Evolutionary conservation across 2,329 filamentous ascomycete species (phyloP).

Genomic region (Penicillium sp.): DNA sequence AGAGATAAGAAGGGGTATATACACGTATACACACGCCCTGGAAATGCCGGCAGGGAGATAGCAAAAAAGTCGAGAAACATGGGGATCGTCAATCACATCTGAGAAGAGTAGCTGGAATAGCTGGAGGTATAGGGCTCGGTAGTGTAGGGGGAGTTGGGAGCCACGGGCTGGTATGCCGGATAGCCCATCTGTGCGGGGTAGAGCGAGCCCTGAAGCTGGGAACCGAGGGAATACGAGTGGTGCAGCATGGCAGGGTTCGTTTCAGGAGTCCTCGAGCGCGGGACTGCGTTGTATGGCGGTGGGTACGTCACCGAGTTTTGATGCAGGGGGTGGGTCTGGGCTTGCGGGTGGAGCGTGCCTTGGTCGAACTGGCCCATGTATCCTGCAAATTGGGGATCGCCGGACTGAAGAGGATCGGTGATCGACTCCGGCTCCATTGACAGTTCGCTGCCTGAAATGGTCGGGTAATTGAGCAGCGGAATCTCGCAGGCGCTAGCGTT

Average conservation of each 20-base stretch:
- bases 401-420: slow-evolving; percentile 15
- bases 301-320: slow-evolving; percentile 35
- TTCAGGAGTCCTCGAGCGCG: slow-evolving; percentile 21
- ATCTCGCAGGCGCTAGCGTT: slow-evolving; percentile 13
- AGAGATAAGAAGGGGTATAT: slow-evolving; percentile 14
- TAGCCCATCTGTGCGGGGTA: slow-evolving; percentile 23
- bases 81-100: slow-evolving; percentile 15
- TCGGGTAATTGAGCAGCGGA: slow-evolving; percentile 17
- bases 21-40: slow-evolving; percentile 11
- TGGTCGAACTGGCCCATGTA: slow-evolving; percentile 16
- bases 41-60: slow-evolving; percentile 7
- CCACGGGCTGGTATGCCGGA: slow-evolving; percentile 16
- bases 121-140: slow-evolving; percentile 17
- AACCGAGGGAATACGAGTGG: slow-evolving; percentile 23
- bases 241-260: slow-evolving; percentile 17
- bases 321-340: slow-evolving; percentile 27
- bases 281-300: slow-evolving; percentile 31
- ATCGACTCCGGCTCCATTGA: slow-evolving; percentile 31
- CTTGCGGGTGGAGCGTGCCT: slow-evolving; percentile 18
- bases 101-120: slow-evolving; percentile 20
- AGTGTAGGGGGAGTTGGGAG: slow-evolving; percentile 20
- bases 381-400: slow-evolving; percentile 16
- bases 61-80: neutral
- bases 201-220: slow-evolving; percentile 18
- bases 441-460: slow-evolving; percentile 25